Evolutionary conservation across 2,329 filamentous ascomycete genomes (phyloP).

Genomic region (Malbranchea zuffiana): DNA sequence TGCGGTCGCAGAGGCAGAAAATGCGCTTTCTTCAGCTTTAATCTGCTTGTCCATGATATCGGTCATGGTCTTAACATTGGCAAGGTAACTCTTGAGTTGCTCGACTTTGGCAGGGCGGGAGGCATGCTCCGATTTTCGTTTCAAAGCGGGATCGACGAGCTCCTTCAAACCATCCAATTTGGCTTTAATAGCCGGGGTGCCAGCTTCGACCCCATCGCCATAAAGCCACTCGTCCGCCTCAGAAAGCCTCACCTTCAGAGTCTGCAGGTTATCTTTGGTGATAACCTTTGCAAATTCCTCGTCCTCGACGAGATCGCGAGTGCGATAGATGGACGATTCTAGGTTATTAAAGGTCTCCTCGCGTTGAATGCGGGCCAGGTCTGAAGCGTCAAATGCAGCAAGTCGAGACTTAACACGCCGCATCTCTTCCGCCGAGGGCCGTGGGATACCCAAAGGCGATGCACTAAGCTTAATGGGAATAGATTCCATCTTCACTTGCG

Average conservation of each 20-base stretch:
- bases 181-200: constrained; percentile 60
- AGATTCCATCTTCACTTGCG: constrained; percentile 40
- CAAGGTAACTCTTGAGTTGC: constrained; percentile 57
- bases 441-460: constrained; percentile 35
- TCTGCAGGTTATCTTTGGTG: constrained; percentile 54
- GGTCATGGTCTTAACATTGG: constrained; percentile 60
- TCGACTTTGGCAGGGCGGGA: constrained; percentile 61
- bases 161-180: constrained; percentile 67
- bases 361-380: constrained; percentile 61
- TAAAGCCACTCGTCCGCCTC: constrained; percentile 83
- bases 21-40: constrained; percentile 55
- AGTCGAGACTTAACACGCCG: constrained; percentile 58
- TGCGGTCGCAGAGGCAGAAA: constrained; percentile 41
- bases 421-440: constrained; percentile 27
- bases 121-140: constrained; percentile 59
- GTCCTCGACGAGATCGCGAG: constrained; percentile 70
- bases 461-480: constrained; percentile 43
- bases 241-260: constrained; percentile 57
- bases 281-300: constrained; percentile 62
- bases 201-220: constrained; percentile 66
- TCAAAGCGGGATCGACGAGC: constrained; percentile 66
- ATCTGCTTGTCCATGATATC: constrained; percentile 60
- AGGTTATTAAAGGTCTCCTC: constrained; percentile 86
- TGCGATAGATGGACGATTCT: constrained; percentile 85
- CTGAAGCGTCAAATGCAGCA: constrained; percentile 73